Evolutionary conservation across 2,329 filamentous ascomycete genomes (phyloP), one percentile per base, ranked within the genome.

Genomic region (Claviceps arundinis): DNA sequence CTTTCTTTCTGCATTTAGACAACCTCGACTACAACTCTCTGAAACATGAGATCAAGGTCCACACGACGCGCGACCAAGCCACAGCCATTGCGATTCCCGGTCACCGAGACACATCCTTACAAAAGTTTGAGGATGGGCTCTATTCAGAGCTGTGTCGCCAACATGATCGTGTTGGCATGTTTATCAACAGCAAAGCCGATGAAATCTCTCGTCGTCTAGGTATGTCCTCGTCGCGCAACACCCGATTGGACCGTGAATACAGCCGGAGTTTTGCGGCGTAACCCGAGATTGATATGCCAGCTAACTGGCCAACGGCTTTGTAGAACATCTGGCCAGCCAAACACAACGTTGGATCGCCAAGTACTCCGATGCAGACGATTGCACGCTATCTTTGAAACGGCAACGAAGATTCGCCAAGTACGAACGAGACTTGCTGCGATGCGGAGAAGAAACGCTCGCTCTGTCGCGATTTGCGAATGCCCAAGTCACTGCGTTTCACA

Each of bases 1-100:
- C 17, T 47, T 52, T 48, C 50, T 34, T 37, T 50, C n/a, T 47
- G 19, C 42, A 37, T 34, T 17, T 44, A 88, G 84, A 90, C 65
- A 93, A 94, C 68, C 81, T 94, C 68, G 88, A 93, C 67, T 94
- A 94, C 73, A 88, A 91, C 65, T 85, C 86, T 48, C 77, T 94
- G 57, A 94, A 94, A 68, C 78, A 87, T 65, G 76, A 87, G 61
- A 91, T 94, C 73, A 93, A 91, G 66, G 78, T 78, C 55, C 80
- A 89, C 63, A 94, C 88, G 1, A 84, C 82, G 13, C 78, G 77
- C 45, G 80, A 84, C 65, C 80, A 85, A 60, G 84, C 82, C 48
- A 73, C 73, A 30, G 84, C 85, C 46, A 80, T 89, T 52, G 76
- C 82, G 19, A 90, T 93, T 51, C 87, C 87, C 1, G 86, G 86